phyloP scores from a whole-genome alignment of 1,139 yeast species.

The Groenewaldozyma auringiensis region DNA sequence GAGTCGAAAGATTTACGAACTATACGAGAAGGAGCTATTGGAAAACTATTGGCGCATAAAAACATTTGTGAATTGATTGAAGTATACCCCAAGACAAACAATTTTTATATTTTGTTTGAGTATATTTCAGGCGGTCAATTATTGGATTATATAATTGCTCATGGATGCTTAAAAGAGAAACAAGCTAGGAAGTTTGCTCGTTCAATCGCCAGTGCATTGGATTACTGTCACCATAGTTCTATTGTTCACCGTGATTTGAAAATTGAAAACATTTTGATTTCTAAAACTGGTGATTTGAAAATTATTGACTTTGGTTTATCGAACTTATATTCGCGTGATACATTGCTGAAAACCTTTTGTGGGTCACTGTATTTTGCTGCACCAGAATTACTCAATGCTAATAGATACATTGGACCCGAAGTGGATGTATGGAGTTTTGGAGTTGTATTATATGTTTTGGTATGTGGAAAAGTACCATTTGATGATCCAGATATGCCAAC shows the following conservation, averaged over 20 bases:
- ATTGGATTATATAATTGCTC: constrained; percentile 94
- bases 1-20: constrained; percentile 88
- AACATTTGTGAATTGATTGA: constrained; percentile 88
- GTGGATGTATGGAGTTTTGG: constrained; percentile 99
- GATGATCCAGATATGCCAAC: constrained; percentile 93
- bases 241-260: constrained; percentile 95
- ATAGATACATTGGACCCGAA: constrained; percentile 92
- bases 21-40: constrained; percentile 89
- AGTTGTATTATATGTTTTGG: constrained; percentile 85
- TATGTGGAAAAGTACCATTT: constrained; percentile 97
- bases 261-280: constrained; percentile 93
- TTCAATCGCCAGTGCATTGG: constrained; percentile 92
- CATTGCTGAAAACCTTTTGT: constrained; percentile 84
- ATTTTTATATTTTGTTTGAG: constrained; percentile 94
- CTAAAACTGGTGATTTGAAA: constrained; percentile 87
- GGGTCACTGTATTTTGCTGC: constrained; percentile 98
- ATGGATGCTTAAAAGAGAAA: constrained; percentile 87
- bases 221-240: constrained; percentile 86
- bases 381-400: constrained; percentile 88
- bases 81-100: constrained; percentile 94
- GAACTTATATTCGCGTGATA: constrained; percentile 67
- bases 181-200: constrained; percentile 94
- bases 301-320: constrained; percentile 95
- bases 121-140: constrained; percentile 97
- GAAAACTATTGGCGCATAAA: constrained; percentile 83